phyloP scores from a whole-genome alignment of 495 filamentous ascomycete genomes.

The Astrocystis sublimbata region DNA sequence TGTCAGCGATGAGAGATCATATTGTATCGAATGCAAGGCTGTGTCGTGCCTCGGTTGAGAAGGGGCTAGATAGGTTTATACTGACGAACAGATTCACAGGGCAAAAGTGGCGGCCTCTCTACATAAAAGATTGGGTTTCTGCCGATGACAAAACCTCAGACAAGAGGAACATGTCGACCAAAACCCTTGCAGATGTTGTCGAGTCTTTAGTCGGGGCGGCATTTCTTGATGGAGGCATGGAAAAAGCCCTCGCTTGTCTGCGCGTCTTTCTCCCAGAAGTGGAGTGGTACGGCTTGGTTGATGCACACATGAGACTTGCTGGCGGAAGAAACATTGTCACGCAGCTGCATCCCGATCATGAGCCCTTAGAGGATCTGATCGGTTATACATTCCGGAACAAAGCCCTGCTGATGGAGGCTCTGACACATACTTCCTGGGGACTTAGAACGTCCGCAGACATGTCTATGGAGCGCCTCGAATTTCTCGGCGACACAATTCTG shows the following conservation, averaged over 20 bases:
- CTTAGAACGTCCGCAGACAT: conserved; percentile 38
- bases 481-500: conserved; percentile 83
- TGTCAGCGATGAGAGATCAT: conserved; percentile 66
- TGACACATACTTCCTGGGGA: conserved; percentile 79
- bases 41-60: conserved; percentile 59
- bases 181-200: conserved; percentile 86
- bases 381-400: conserved; percentile 73
- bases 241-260: conserved; percentile 65
- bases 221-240: conserved; percentile 67
- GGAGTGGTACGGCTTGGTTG: conserved; percentile 50
- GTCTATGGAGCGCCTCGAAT: conserved; percentile 88
- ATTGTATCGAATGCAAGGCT: conserved; percentile 74
- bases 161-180: conserved; percentile 60
- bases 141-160: neutral
- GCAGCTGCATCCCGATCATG: conserved; percentile 28
- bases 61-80: conserved; percentile 73
- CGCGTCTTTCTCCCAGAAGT: conserved; percentile 65
- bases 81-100: conserved; percentile 66
- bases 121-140: conserved; percentile 54
- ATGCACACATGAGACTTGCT: conserved; percentile 35
- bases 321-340: conserved; percentile 31
- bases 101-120: conserved; percentile 68
- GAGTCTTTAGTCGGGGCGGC: conserved; percentile 81
- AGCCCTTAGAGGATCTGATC: conserved; percentile 57
- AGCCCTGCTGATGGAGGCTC: conserved; percentile 73